Evolutionary conservation across 345 rosid genomes (phyloP), one percentile per base, ranked within the genome.

Genomic region (Populus simonii): DNA sequence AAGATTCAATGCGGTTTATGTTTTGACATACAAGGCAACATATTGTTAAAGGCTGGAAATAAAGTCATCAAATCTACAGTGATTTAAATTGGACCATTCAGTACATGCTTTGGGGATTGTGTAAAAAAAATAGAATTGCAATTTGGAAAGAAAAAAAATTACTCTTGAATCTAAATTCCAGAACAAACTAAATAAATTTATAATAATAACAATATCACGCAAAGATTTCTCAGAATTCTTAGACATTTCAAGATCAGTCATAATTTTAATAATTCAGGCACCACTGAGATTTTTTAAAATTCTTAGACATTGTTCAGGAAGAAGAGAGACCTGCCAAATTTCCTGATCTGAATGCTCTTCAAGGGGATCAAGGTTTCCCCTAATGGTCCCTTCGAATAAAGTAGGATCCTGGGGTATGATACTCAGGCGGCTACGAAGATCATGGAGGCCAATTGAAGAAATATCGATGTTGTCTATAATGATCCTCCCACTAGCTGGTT

Each of bases 361-460:
- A 79, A 96, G 98, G 55, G 98, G 99, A 79, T 96, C 99, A 69
- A 96, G 99, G 84, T 96, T 96, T 68, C 85, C 90, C 82, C 99
- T 83, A 74, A 96, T 89, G 61, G 98, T 94, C 75, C 99, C 99
- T 87, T 93, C 99, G 80, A 94, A 94, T 75, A 96, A 83, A 55
- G 97, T 92, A 65, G 99, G 99, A 87, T 96, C 99, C 83, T 96
- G 99, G 70, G 99, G 99, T 83, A 96, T 94, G 76, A 96, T 96
- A 84, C 99, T 86, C 29, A 96, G 89, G 73, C 93, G 92, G 77
- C 95, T 90, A 72, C 99, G 98, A 11, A 96, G 94, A 87, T 92
- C 99, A 81, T 96, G 99, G 55, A 96, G 97, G 68, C 99, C 99
- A 83, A 96, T 87, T 43, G 79, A 85, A 78, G 97, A 89, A 72